phyloP scores from a whole-genome alignment of 2,329 filamentous ascomycete species.

The Venturia oleaginea region DNA sequence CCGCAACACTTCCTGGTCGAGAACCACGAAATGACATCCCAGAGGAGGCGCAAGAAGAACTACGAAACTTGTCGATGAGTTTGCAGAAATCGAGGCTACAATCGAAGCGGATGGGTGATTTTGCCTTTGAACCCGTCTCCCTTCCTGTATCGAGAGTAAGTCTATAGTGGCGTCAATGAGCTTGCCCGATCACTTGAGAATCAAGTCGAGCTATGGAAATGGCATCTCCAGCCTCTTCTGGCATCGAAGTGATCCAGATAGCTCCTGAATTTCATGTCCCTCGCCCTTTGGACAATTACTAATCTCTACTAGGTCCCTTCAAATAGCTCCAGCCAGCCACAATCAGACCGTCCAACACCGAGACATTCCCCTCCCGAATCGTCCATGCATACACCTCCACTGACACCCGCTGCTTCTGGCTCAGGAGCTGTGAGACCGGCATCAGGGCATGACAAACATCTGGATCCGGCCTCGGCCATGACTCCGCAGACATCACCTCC shows the following conservation, averaged over 20 bases:
- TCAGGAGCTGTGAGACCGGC: constrained; percentile 43
- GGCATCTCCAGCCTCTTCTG: neutral
- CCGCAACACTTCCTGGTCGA: constrained; percentile 18
- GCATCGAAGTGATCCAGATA: neutral
- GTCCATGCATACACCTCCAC: constrained; percentile 75
- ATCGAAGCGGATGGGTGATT: constrained; percentile 74
- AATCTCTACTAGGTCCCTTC: constrained; percentile 37
- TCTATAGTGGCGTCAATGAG: constrained; percentile 19
- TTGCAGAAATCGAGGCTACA: constrained; percentile 70
- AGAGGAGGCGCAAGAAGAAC: constrained; percentile 48
- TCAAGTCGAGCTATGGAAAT: neutral
- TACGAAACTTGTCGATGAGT: constrained; percentile 62
- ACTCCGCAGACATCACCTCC: constrained; percentile 45
- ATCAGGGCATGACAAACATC: constrained; percentile 28
- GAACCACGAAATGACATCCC: constrained; percentile 25
- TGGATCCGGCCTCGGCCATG: constrained; percentile 40
- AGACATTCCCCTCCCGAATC: constrained; percentile 57
- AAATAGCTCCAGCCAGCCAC: constrained; percentile 22
- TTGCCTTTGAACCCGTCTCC: constrained; percentile 84
- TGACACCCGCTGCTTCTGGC: constrained; percentile 74
- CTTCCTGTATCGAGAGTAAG: constrained; percentile 75
- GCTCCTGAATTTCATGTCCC: neutral
- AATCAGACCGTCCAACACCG: constrained; percentile 49
- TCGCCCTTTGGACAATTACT: constrained; percentile 16
- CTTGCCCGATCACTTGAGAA: too few species aligned